Base-by-base conservation (phyloP, 805 yeast species). In the Torulaspora indica region DNA sequence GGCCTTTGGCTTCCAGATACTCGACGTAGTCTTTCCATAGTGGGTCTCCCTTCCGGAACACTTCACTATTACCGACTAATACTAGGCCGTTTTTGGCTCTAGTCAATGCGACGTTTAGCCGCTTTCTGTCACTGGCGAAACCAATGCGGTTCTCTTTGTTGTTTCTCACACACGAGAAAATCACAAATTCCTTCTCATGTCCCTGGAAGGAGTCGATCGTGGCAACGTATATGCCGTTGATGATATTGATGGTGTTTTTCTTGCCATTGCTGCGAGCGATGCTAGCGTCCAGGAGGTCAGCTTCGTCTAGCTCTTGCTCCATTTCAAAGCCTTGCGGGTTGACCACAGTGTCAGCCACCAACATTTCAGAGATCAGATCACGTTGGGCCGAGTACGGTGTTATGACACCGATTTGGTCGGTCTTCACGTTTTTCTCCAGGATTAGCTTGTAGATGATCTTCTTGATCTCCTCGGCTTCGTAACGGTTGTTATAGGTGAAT, bases 181-280 rank as follows among this genome's bases (percentile, higher is more conserved):
- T 74, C 31, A 88, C 82, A 45, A 80, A 82, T 56, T 85, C 89
- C 66, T 86, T 88, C 57, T 87, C 96, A 55, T 95, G 74, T 24
- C 96, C 96, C 66, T 88, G 96, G 69, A 88, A 88, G 1, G 96
- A 93, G 64, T 88, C 96, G n/a, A 88, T 84, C 0, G 87, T 64
- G 12, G 76, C 72, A 52, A 77, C 67, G 66, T 74, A 68, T 13
- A 75, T 59, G 3, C 73, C 75, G 42, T 71, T 69, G 31, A 75
- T 54, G 27, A 65, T 65, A 43, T 67, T 66, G 31, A 63, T 57
- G 14, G 60, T 57, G 18, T 50, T 57, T n/a, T 46, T 46, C 35
- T 43, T 49, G 10, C 52, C 55, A 15, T 46, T 49, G 15, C 40
- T 25, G 14, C 38, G 39, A 12, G 35, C 32, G 2, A 29, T 32